A percentile compares a stretch with the other conserved stretches of the same genome.
phyloP scores from a whole-genome alignment of 495 filamentous ascomycete genomes.

The Talaromyces thailandensis region DNA sequence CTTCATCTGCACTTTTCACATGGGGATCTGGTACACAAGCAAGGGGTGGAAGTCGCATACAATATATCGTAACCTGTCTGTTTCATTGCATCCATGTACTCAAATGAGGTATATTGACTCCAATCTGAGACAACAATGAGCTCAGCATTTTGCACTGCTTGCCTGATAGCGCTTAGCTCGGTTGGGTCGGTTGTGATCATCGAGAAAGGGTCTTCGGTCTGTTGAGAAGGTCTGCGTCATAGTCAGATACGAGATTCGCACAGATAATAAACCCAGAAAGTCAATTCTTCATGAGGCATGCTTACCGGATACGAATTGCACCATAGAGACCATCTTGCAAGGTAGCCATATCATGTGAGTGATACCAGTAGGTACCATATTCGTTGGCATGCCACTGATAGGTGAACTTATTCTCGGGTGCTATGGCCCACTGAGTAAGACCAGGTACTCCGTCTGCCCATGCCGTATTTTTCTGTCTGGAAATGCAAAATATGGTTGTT shows the following conservation, averaged over 20 bases:
- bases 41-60: background rate
- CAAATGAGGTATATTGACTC: constrained; percentile 39
- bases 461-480: constrained; percentile 24
- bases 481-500: constrained; percentile 6
- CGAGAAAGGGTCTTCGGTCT: constrained; percentile 30
- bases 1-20: background rate
- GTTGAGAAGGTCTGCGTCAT: background rate
- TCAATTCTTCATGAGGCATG: background rate
- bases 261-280: background rate
- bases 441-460: constrained; percentile 45
- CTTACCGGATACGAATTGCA: constrained; percentile 27
- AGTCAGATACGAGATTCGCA: background rate
- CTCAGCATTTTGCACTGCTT: constrained; percentile 32
- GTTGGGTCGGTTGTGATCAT: constrained; percentile 30
- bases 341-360: constrained; percentile 38
- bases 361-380: constrained; percentile 27
- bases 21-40: background rate
- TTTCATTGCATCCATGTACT: constrained; percentile 24
- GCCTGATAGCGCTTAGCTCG: constrained; percentile 32
- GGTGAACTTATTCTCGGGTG: constrained; percentile 29
- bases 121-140: constrained; percentile 47
- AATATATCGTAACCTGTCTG: constrained; percentile 7
- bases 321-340: constrained; percentile 47
- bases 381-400: constrained; percentile 27
- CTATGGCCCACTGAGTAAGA: constrained; percentile 34